Conservation (phyloP, 2,329 filamentous ascomycete species). For the Ilyonectria mors-panacis region DNA sequence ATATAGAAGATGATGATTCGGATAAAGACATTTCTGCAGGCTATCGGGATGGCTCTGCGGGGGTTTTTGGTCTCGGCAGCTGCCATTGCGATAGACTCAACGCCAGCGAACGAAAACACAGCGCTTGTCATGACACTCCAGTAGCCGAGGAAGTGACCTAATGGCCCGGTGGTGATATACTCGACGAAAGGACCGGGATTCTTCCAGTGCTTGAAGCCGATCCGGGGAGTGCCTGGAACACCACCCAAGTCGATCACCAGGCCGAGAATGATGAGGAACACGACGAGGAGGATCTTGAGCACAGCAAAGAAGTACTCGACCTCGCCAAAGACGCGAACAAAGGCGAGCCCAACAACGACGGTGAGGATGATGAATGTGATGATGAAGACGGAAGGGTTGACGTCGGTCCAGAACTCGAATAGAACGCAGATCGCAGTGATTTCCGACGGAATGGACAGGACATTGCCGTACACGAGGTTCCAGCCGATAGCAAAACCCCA, state of each 20-base stretch:
- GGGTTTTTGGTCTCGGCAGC: constrained; percentile 73
- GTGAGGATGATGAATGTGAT: constrained; percentile 45
- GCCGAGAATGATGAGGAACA: constrained; percentile 64
- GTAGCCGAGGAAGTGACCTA: constrained; percentile 78
- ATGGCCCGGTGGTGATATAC: constrained; percentile 70
- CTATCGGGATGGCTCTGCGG: constrained; percentile 65
- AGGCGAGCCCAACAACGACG: constrained; percentile 56
- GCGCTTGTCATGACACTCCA: constrained; percentile 74
- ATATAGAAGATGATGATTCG: constrained; percentile 74
- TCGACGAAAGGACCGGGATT: constrained; percentile 79
- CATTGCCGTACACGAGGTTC: constrained; percentile 68
- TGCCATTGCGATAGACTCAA: constrained; percentile 73
- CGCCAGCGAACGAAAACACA: constrained; percentile 79
- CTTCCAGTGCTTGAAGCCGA: constrained; percentile 51
- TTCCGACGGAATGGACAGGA: constrained; percentile 65
- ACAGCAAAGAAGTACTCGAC: constrained; percentile 66
- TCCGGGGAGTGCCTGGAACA: constrained; percentile 40
- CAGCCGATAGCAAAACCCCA: constrained; percentile 68
- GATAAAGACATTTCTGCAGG: constrained; percentile 71
- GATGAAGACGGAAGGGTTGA: constrained; percentile 49
- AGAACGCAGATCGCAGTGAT: constrained; percentile 61
- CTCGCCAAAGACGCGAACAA: constrained; percentile 66
- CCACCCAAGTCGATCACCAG: constrained; percentile 54
- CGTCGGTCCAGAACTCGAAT: constrained; percentile 55
- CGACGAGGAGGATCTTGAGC: constrained; percentile 67